phyloP scores from a whole-genome alignment of 805 yeast species.

The Saitoella complicata region DNA sequence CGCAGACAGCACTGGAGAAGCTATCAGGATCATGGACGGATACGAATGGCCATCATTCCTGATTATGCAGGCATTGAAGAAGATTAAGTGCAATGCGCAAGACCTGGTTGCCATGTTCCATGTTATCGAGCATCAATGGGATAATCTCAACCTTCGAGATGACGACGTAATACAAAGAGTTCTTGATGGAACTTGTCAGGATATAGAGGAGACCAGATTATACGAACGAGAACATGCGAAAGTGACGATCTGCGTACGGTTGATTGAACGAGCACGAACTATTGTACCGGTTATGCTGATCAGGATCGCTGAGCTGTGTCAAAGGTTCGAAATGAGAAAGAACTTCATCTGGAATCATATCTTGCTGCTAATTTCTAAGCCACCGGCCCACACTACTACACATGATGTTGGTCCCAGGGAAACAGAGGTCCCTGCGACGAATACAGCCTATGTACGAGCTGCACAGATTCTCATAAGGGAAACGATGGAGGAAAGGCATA shows the following conservation, averaged over 20 bases:
- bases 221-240: background rate
- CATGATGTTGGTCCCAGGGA: no score
- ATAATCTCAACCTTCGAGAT: background rate
- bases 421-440: no score
- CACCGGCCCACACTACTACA: no score
- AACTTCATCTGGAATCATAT: no score
- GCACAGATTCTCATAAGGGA: no score
- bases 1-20: constrained; percentile 2
- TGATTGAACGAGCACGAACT: background rate
- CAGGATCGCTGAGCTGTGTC: no score
- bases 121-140: constrained; percentile 1
- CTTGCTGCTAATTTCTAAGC: no score
- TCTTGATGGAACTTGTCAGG: constrained; percentile 1
- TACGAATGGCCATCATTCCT: constrained; percentile 8
- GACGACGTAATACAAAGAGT: constrained; percentile 2
- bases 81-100: background rate
- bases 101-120: constrained; percentile 1
- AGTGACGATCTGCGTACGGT: background rate
- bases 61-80: constrained; percentile 2
- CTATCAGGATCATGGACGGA: constrained; percentile 2
- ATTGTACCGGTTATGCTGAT: no score
- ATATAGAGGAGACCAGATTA: constrained; percentile 1
- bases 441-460: no score
- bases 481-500: no score
- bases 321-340: no score